Evolutionary conservation across 306 rosid species (phyloP), one percentile per base, ranked within the genome.

Genomic region (Aeschynomene evenia): DNA sequence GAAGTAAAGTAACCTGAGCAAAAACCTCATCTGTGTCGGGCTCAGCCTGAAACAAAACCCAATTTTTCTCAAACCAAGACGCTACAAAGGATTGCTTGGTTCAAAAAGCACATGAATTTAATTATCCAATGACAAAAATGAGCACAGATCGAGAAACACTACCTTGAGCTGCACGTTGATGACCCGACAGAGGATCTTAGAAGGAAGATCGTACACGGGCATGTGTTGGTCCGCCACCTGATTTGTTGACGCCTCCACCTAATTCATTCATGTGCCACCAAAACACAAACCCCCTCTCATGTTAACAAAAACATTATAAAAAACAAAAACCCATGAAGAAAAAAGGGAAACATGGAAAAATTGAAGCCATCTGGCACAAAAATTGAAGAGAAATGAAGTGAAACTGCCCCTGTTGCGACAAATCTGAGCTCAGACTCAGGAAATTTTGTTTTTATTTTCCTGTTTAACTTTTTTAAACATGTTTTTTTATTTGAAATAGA

Each of bases 171-270:
- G 76, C 28, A 92, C 96, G 83, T 92, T 80, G 68, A 89, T 80
- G 22, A 92, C 95, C 70, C 90, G 86, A 76, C 96, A 92, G 22
- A 84, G 95, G 83, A 92, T 87, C 86, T 85, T 87, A 2, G 84
- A 42, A 0, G 91, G 95, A 33, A 92, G 96, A 86, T 83, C 24
- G 76, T 89, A 92, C 14, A 83, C 45, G 0, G 98, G 98, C 98
- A 92, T 82, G 66, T 92, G 96, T 50, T 89, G 88, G 67, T 89
- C 96, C 9, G 96, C 95, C 73, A 71, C 89, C 81, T 92, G 98
- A 85, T 86, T 92, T 0, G 96, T 92, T 1, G 98, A 92, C 50
- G 98, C 96, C 81, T 92, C 98, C 74, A 92, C 98, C 98, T 92
- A 63, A 45, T 37, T 26, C 42, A 50, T 19, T n/a, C n/a, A 33